Percentiles rank a stretch among this genome's conserved stretches.
phyloP scores from a whole-genome alignment of 352 stramenopile genomes.

The Thalassiosira ordinaria region DNA sequence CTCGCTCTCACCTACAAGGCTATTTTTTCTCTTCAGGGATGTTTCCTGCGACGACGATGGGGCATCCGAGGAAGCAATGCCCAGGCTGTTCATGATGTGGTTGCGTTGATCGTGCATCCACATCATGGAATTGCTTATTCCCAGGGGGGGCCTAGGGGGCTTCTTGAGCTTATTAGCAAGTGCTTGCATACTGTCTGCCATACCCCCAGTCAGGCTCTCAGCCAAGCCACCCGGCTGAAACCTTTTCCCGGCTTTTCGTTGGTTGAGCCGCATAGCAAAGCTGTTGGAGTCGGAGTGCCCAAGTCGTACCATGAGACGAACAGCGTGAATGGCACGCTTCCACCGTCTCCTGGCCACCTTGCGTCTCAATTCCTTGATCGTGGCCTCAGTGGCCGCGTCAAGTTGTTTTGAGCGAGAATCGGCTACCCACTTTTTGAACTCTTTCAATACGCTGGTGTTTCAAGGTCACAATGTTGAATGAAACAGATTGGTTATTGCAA shows the following conservation, averaged over 20 bases:
- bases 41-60: too few species aligned
- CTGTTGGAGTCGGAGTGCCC: conserved; percentile 1
- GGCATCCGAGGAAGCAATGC: too few species aligned
- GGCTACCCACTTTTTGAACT: conserved; percentile 32
- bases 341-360: conserved; percentile 21
- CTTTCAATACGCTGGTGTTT: conserved; percentile 17
- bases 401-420: conserved; percentile 25
- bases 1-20: not conserved
- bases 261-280: not conserved
- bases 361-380: conserved; percentile 16
- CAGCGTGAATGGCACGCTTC: conserved; percentile 33
- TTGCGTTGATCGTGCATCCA: conserved; percentile 14
- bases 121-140: conserved; percentile 13
- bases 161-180: too few species aligned
- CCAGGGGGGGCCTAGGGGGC: not conserved
- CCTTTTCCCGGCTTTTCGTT: too few species aligned
- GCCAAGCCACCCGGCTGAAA: too few species aligned
- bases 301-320: conserved; percentile 17
- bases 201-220: too few species aligned
- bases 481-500: not conserved
- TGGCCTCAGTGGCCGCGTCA: conserved; percentile 15
- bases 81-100: conserved; percentile 30
- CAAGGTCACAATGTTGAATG: too few species aligned
- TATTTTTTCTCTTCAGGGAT: too few species aligned
- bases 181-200: too few species aligned